These are phyloP conservation scores for Mycena haematopus DNA, from an alignment of 768 basidiomycete genomes.

Conservation along the genomic window DNA sequence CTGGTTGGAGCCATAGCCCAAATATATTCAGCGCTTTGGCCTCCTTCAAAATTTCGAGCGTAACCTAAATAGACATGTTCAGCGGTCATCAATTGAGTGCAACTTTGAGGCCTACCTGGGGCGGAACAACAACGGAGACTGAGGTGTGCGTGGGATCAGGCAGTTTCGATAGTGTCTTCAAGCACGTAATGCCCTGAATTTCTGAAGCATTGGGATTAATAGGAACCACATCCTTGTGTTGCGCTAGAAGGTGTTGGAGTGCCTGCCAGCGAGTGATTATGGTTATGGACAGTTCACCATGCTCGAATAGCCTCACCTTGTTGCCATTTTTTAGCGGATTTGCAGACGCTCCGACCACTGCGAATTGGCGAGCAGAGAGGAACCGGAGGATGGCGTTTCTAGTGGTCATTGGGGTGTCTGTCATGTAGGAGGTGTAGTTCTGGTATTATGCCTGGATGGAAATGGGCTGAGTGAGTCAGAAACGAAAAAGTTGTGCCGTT, in stretches of 20 bases:
- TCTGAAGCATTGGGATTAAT: conserved; percentile 53
- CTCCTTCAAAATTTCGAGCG: conserved; percentile 53
- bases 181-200: conserved; percentile 52
- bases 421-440: neutral
- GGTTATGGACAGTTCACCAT: neutral
- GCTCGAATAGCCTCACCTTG: neutral
- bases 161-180: conserved; percentile 49
- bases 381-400: neutral
- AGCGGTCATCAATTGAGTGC: neutral
- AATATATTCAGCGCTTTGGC: conserved; percentile 52
- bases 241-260: conserved; percentile 56
- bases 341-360: neutral
- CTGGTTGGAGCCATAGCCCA: conserved; percentile 71
- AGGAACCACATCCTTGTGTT: conserved; percentile 54
- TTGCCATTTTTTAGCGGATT: neutral
- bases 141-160: conserved; percentile 50
- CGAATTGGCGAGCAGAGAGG: neutral
- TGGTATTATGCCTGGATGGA: neutral
- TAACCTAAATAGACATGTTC: conserved; percentile 43
- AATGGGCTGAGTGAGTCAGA: neutral
- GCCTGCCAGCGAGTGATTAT: conserved; percentile 40
- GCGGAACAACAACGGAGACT: conserved; percentile 55
- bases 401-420: conserved; percentile 7
- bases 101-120: conserved; percentile 38
- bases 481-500: neutral